Conservation (phyloP, 2,329 filamentous ascomycete genomes). For the Monilinia fructigena region DNA sequence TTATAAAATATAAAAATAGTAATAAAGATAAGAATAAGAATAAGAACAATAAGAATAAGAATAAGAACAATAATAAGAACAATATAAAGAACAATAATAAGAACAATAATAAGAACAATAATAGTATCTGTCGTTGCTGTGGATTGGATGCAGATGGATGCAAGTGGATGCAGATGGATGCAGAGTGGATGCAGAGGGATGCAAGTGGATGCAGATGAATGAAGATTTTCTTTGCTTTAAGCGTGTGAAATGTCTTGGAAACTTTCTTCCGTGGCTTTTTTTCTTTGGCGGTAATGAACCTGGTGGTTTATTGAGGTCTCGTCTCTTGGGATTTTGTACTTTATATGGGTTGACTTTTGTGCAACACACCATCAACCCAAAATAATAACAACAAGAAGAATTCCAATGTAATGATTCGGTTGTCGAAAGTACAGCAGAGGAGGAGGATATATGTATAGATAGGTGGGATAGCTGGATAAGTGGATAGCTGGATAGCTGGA, state of each 20-base stretch:
- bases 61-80: too few relatives aligned
- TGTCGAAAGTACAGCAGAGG: background rate
- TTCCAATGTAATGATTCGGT: too few relatives aligned
- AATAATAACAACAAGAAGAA: too few relatives aligned
- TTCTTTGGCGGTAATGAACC: background rate
- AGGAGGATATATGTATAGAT: too few relatives aligned
- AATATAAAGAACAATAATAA: background rate
- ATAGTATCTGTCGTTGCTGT: background rate
- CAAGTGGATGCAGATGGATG: background rate
- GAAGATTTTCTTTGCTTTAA: constrained; percentile 3
- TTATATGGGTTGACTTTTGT: constrained; percentile 6
- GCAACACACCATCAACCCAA: background rate
- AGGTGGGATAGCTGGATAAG: too few relatives aligned
- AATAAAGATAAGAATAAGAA: too few relatives aligned
- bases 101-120: too few relatives aligned
- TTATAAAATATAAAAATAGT: too few relatives aligned
- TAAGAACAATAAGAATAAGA: too few relatives aligned
- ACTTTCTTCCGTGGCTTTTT: background rate
- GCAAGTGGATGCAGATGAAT: background rate
- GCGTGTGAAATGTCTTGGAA: constrained; percentile 9
- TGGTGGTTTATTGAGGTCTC: background rate
- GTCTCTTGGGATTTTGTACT: background rate
- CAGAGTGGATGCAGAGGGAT: background rate
- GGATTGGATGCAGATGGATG: background rate
- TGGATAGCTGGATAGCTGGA: too few relatives aligned